Evolutionary conservation across 495 filamentous ascomycete genomes (phyloP).

Genomic region (Talaromyces liani): DNA sequence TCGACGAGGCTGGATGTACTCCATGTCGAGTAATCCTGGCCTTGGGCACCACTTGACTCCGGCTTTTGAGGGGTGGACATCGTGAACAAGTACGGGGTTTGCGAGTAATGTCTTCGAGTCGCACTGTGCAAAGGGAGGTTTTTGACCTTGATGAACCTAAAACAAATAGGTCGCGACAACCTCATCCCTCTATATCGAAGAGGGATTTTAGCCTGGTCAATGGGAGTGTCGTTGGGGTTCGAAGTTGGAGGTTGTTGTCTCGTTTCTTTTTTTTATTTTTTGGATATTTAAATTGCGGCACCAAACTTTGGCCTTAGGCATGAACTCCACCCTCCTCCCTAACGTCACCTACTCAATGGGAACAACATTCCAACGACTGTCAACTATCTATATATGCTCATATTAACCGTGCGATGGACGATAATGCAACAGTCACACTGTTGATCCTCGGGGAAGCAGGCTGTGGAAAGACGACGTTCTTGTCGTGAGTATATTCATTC

Average conservation of each 20-base stretch:
- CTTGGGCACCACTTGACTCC: neutral
- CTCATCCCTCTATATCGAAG: conserved; percentile 1
- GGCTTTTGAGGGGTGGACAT: neutral
- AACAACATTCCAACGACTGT: neutral
- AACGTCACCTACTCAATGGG: neutral
- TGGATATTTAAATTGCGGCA: neutral
- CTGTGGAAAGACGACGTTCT: conserved; percentile 81
- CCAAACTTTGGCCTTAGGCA: conserved; percentile 1
- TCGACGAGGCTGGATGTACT: conserved; percentile 56
- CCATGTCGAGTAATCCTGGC: conserved; percentile 52
- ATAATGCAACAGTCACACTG: conserved; percentile 50
- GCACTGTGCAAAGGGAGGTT: neutral
- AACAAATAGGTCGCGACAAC: neutral
- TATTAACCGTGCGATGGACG: conserved; percentile 4
- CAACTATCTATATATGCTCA: neutral
- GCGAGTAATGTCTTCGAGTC: neutral
- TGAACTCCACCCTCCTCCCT: neutral
- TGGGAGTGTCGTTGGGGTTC: neutral
- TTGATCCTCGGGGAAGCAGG: conserved; percentile 72
- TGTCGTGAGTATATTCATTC: conserved; percentile 62
- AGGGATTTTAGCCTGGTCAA: neutral
- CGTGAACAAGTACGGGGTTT: neutral
- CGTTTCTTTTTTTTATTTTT: neutral
- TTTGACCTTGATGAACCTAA: neutral
- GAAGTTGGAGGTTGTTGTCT: neutral